A percentile compares a stretch with the other conserved stretches of the same genome.
Conservation (phyloP, 2,329 filamentous ascomycete species). For the Pseudogymnoascus sp. region DNA sequence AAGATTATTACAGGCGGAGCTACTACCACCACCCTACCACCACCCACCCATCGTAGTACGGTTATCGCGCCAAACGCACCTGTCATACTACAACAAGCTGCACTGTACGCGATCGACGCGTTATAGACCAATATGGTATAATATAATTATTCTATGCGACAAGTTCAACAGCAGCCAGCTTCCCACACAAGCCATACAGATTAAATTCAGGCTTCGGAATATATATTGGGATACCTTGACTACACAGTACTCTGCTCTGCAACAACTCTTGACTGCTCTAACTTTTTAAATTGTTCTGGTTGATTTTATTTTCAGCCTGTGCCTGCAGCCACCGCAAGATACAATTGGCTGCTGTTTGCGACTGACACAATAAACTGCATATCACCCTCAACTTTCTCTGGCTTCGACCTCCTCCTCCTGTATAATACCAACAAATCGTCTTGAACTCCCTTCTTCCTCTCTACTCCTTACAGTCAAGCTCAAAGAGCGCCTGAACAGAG, state of each 20-base stretch:
- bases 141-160: neutral
- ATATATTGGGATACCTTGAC: neutral
- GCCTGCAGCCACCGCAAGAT: neutral
- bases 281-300: neutral
- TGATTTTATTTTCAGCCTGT: neutral
- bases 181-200: neutral
- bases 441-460: neutral
- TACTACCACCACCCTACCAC: neutral
- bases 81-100: neutral
- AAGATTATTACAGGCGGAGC: constrained; percentile 4
- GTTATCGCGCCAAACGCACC: neutral
- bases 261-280: neutral
- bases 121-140: neutral
- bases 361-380: neutral
- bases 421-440: neutral
- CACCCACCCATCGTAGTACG: neutral
- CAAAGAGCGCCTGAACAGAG: neutral
- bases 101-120: neutral
- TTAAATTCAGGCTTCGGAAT: neutral
- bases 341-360: neutral
- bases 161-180: neutral
- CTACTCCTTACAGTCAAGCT: neutral
- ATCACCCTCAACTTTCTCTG: neutral
- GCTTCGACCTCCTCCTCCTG: neutral
- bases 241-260: neutral